Conservation (phyloP, 306 rosid genomes). For the Cicer chorassanicum region DNA sequence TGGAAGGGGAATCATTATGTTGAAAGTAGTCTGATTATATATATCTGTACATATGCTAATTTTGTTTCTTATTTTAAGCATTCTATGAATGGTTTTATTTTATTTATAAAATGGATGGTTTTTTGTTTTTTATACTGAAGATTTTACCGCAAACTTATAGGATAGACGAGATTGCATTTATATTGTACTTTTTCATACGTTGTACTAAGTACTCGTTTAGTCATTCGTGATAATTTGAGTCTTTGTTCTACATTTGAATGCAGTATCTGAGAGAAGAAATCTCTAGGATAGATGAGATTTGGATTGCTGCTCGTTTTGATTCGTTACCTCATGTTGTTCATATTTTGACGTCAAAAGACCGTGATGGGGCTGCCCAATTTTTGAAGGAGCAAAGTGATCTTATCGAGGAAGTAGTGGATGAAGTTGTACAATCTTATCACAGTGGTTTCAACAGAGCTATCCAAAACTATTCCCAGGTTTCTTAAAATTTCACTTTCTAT, state of each 20-base stretch:
- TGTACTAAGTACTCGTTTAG: constrained; percentile 19
- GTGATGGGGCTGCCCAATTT: constrained; percentile 73
- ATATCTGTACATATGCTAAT: background rate
- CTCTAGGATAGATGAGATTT: constrained; percentile 77
- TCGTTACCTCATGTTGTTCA: constrained; percentile 99
- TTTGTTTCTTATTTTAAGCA: background rate
- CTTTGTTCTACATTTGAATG: constrained; percentile 47
- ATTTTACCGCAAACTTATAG: background rate
- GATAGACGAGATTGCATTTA: constrained; percentile 24
- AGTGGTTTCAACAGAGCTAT: constrained; percentile 97
- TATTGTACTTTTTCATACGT: background rate
- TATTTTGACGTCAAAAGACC: constrained; percentile 96
- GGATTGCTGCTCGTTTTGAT: constrained; percentile 97
- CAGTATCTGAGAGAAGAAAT: constrained; percentile 91
- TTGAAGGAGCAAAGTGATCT: constrained; percentile 98
- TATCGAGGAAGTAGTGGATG: constrained; percentile 97
- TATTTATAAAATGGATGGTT: too few relatives aligned
- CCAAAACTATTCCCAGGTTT: constrained; percentile 99
- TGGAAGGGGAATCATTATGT: background rate
- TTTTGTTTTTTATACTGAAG: background rate
- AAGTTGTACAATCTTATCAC: constrained; percentile 96
- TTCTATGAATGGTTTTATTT: background rate
- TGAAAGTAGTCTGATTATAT: background rate
- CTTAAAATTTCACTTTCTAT: constrained; percentile 29
- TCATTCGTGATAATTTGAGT: constrained; percentile 39